Conservation (phyloP, 352 stramenopile genomes). For the Thraustochytrium sp. region DNA sequence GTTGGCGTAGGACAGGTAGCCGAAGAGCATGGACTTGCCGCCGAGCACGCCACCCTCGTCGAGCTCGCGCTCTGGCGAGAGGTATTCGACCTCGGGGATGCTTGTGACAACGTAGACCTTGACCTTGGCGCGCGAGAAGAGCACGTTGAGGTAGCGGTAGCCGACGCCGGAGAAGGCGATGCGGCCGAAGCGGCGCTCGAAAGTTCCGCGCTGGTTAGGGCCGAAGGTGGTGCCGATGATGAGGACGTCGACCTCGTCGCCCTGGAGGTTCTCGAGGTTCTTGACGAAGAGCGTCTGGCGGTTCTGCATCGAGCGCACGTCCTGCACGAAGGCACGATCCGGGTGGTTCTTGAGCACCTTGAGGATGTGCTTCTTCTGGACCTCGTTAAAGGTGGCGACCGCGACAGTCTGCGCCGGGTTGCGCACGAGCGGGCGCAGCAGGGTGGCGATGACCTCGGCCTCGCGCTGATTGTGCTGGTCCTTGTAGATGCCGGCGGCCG, state of each 20-base stretch:
- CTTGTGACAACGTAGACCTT: conserved; percentile 30
- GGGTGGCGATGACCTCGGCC: neutral
- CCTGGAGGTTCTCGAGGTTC: conserved; percentile 38
- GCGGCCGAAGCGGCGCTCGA: conserved; percentile 16
- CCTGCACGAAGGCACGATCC: neutral
- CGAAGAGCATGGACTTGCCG: conserved; percentile 34
- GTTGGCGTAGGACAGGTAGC: conserved; percentile 25
- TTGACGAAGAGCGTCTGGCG: conserved; percentile 3
- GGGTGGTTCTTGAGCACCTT: conserved; percentile 25
- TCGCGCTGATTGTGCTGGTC: conserved; percentile 15
- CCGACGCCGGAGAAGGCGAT: conserved; percentile 18
- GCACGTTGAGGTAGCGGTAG: conserved; percentile 37
- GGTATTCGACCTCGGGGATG: conserved; percentile 29
- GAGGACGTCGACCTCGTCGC: conserved; percentile 32
- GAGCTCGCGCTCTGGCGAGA: neutral
- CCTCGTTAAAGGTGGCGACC: conserved; percentile 36
- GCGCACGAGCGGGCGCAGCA: neutral
- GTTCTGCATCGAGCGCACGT: neutral
- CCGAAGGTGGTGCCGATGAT: conserved; percentile 36
- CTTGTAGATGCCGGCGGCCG: neutral
- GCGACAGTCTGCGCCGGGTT: neutral
- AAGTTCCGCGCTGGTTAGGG: neutral
- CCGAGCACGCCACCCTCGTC: conserved; percentile 19
- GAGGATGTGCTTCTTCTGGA: conserved; percentile 36
- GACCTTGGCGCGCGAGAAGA: conserved; percentile 25